Conservation (phyloP, 257 asterid species). For the Forsythia suspensa region DNA sequence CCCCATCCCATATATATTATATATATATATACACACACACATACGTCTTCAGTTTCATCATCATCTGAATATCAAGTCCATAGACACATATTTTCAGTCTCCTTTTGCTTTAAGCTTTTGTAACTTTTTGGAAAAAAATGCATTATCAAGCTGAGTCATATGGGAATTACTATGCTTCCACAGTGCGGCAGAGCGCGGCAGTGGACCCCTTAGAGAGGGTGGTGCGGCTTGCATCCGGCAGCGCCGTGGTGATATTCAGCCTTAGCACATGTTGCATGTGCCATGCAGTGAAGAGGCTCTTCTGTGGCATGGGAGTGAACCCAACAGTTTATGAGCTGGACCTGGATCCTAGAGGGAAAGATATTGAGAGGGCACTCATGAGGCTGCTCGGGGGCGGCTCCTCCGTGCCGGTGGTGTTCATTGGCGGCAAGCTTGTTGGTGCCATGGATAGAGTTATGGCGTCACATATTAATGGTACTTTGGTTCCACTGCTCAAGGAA, state of each 20-base stretch:
- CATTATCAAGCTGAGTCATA: constrained; percentile 34
- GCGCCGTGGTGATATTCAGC: constrained; percentile 52
- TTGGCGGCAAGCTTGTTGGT: constrained; percentile 48
- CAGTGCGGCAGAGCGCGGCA: constrained; percentile 12
- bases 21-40: constrained; percentile 15
- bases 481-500: constrained; percentile 44
- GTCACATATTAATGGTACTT: constrained; percentile 44
- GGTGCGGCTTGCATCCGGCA: constrained; percentile 39
- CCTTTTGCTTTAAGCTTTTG: background rate
- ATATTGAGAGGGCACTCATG: constrained; percentile 37
- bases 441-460: constrained; percentile 52
- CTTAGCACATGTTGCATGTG: constrained; percentile 48
- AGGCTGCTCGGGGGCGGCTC: constrained; percentile 38
- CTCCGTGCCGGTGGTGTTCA: constrained; percentile 41
- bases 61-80: background rate
- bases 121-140: constrained; percentile 20
- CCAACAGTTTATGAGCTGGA: constrained; percentile 42
- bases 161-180: constrained; percentile 15
- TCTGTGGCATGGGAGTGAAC: constrained; percentile 45
- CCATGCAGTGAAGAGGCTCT: constrained; percentile 51
- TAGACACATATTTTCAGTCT: background rate
- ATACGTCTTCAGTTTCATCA: constrained; percentile 9
- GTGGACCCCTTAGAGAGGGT: constrained; percentile 40
- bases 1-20: background rate
- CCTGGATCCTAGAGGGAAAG: constrained; percentile 39